These are phyloP conservation scores for Tephrocybe sp. DNA, from an alignment of 768 basidiomycete genomes.

Conservation along the genomic window DNA sequence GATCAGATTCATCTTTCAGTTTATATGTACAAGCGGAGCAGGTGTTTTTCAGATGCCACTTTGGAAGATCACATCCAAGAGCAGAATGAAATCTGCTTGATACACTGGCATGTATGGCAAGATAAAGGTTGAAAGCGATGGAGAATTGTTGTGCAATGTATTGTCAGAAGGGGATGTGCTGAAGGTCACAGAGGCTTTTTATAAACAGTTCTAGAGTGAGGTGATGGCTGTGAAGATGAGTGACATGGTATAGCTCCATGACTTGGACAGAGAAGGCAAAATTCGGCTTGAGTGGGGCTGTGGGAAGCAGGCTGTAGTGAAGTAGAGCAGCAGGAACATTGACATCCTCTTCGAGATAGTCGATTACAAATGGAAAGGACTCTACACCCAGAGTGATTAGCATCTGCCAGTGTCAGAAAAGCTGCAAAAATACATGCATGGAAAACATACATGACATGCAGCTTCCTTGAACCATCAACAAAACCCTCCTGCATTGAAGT, in stretches of 20 bases:
- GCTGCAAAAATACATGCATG: background rate
- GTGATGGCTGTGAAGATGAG: background rate
- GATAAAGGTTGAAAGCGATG: too few species aligned
- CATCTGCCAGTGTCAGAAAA: background rate
- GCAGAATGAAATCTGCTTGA: too few species aligned
- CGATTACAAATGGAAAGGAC: too few species aligned
- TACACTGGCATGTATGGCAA: too few species aligned
- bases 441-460: background rate
- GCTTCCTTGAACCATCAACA: background rate
- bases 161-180: constrained; percentile 2
- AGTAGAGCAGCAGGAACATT: background rate
- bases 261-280: background rate
- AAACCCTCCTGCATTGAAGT: background rate
- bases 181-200: background rate
- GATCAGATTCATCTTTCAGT: constrained; percentile 19
- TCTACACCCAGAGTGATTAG: background rate
- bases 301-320: background rate
- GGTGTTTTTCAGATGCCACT: constrained; percentile 25
- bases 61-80: constrained; percentile 20
- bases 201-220: background rate
- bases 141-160: constrained; percentile 17
- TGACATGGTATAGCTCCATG: background rate
- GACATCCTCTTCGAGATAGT: background rate
- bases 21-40: constrained; percentile 28
- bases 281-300: background rate